Evolutionary conservation across 2,329 filamentous ascomycete species (phyloP), one percentile per base, ranked within the genome.

Genomic region (Pseudocercospora cruenta): DNA sequence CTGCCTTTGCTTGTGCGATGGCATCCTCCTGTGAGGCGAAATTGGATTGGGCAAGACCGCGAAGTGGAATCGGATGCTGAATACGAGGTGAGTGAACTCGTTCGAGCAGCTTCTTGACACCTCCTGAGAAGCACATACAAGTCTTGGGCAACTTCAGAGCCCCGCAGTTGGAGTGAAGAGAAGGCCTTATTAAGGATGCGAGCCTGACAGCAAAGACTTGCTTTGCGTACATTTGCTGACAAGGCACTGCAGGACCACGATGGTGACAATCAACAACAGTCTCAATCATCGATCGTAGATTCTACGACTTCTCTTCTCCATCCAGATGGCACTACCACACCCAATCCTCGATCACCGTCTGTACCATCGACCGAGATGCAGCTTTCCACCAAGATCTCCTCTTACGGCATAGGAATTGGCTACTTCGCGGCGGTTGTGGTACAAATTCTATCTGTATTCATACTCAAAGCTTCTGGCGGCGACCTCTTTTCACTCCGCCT

Each of bases 361-460:
- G 74, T 77, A 3, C 74, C 81, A 84, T 93, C 74, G 82, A 87
- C 70, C 75, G 92, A 94, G 77, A 86, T 98, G 68, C 86, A 88
- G 67, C 82, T 98, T 7, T 97, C 94, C 0, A 97, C 94, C 1
- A 89, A 90, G 72, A 96, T 99, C 69, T 98, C 94, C 0, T 92
- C 94, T 2, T 91, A 91, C 73, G 95, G 95, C 10, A 94, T 98
- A 61, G 94, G 94, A 0, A 96, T 97, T 68, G 95, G 95, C 12
- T 99, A 99, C 76, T 88, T 91, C 43, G 93, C 93, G 0, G 93
- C 92, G 0, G 84, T 98, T 0, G 87, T 96, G 65, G 83, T 98
- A 10, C 95, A 98, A 77, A 90, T 92, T 67, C 76, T 93, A 2
- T 89, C 90, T 60, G 94, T 98, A 67, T 79, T 91, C 58, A 86